phyloP scores from a whole-genome alignment of 768 basidiomycete genomes.

The Tylopilus rubrobrunneus region DNA sequence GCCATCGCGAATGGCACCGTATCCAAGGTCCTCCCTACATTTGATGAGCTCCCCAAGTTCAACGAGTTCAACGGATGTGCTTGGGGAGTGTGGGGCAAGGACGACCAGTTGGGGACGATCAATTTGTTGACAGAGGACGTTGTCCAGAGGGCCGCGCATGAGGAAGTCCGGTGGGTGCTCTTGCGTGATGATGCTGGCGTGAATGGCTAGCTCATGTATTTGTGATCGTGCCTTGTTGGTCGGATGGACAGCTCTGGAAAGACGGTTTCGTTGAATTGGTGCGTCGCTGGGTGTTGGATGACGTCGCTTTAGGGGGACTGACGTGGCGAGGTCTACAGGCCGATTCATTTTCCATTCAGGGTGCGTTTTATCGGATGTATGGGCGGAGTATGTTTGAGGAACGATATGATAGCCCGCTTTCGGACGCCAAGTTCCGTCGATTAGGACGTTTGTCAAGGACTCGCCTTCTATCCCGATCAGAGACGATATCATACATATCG shows the following conservation, averaged over 20 bases:
- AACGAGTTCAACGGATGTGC: constrained; percentile 53
- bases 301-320: neutral
- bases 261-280: constrained; percentile 63
- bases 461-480: constrained; percentile 17
- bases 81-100: constrained; percentile 64
- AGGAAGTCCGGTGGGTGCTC: constrained; percentile 52
- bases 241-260: constrained; percentile 42
- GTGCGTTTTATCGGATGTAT: constrained; percentile 28
- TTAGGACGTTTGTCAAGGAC: constrained; percentile 36
- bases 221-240: neutral
- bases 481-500: constrained; percentile 56
- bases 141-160: constrained; percentile 52
- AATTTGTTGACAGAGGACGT: constrained; percentile 61
- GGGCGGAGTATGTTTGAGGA: neutral
- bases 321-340: constrained; percentile 37
- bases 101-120: constrained; percentile 64
- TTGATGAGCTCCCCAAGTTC: constrained; percentile 47
- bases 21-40: constrained; percentile 34
- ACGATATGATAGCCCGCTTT: constrained; percentile 46
- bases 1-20: constrained; percentile 7
- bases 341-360: constrained; percentile 63
- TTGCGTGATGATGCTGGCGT: neutral
- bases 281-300: constrained; percentile 14
- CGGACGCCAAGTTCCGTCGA: constrained; percentile 48
- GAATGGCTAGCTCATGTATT: neutral